Percentiles rank a stretch among this genome's conserved stretches.
Evolutionary conservation across 805 yeast species (phyloP).

Genomic region (Torulaspora delbrueckii): DNA sequence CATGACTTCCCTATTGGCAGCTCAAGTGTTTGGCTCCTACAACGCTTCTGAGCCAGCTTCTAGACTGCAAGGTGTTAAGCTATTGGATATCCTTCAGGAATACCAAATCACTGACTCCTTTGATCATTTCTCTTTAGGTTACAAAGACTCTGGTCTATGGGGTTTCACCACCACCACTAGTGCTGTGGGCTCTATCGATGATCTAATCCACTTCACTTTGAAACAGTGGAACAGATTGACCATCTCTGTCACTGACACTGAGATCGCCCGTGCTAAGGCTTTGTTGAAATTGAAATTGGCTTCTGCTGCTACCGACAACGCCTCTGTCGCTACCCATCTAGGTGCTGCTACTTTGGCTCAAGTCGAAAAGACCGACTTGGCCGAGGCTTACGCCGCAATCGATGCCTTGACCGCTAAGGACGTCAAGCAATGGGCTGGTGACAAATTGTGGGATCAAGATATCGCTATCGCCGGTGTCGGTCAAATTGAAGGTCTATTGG

Average conservation of each 20-base stretch:
- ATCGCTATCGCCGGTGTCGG: constrained; percentile 80
- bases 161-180: constrained; percentile 68
- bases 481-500: constrained; percentile 78
- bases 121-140: constrained; percentile 66
- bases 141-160: constrained; percentile 78
- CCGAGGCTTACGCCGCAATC: constrained; percentile 55
- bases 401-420: constrained; percentile 58
- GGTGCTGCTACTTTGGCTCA: constrained; percentile 46
- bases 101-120: constrained; percentile 68
- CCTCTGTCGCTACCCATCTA: constrained; percentile 50
- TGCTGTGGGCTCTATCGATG: constrained; percentile 60
- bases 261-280: constrained; percentile 73
- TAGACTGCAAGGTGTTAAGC: constrained; percentile 59
- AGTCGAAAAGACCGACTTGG: constrained; percentile 58
- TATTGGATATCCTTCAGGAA: constrained; percentile 63
- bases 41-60: constrained; percentile 52
- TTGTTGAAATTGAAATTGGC: constrained; percentile 61
- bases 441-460: constrained; percentile 78
- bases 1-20: constrained; percentile 69
- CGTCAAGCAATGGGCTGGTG: constrained; percentile 69
- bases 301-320: constrained; percentile 44
- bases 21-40: constrained; percentile 55
- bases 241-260: constrained; percentile 67
- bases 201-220: constrained; percentile 71
- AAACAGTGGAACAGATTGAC: constrained; percentile 87